phyloP scores from a whole-genome alignment of 2,329 filamentous ascomycete genomes.

The Colletotrichum orbiculare region DNA sequence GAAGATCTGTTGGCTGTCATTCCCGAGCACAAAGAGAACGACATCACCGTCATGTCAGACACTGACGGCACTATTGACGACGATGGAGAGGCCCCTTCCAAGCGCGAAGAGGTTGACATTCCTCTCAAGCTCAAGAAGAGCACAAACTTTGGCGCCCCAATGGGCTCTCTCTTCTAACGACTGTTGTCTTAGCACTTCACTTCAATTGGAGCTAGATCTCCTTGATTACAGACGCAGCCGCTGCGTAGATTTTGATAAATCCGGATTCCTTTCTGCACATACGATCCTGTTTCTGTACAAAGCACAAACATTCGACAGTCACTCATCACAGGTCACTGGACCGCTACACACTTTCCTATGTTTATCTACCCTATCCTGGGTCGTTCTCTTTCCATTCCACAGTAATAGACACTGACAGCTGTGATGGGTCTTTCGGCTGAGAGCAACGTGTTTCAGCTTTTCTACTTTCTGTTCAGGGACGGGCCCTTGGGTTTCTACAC shows the following conservation, averaged over 20 bases:
- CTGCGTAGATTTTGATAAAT: conserved; percentile 20
- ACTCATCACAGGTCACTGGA: conserved; percentile 6
- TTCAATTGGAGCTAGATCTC: conserved; percentile 19
- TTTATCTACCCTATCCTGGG: conserved; percentile 2
- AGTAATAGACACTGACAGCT: conserved; percentile 24
- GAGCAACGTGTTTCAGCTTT: conserved; percentile 26
- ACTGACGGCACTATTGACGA: conserved; percentile 37
- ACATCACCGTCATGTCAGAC: conserved; percentile 3
- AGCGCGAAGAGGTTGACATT: conserved; percentile 53
- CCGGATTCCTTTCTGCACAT: conserved; percentile 29
- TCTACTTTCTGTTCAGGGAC: conserved; percentile 24
- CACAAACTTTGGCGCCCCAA: conserved; percentile 45
- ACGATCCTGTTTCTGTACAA: conserved; percentile 25
- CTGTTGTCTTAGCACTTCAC: neutral
- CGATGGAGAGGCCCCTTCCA: conserved; percentile 41
- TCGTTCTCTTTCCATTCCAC: conserved; percentile 9
- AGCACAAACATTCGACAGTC: conserved; percentile 19
- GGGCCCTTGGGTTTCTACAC: conserved; percentile 31
- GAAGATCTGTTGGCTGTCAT: conserved; percentile 40
- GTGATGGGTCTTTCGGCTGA: neutral
- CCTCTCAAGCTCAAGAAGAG: conserved; percentile 58
- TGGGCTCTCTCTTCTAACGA: conserved; percentile 35
- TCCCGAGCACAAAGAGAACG: conserved; percentile 32
- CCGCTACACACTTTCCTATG: conserved; percentile 25
- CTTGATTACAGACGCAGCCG: neutral